phyloP scores from a whole-genome alignment of 1,284 basidiomycete genomes.

The Ganoderma sinense region DNA sequence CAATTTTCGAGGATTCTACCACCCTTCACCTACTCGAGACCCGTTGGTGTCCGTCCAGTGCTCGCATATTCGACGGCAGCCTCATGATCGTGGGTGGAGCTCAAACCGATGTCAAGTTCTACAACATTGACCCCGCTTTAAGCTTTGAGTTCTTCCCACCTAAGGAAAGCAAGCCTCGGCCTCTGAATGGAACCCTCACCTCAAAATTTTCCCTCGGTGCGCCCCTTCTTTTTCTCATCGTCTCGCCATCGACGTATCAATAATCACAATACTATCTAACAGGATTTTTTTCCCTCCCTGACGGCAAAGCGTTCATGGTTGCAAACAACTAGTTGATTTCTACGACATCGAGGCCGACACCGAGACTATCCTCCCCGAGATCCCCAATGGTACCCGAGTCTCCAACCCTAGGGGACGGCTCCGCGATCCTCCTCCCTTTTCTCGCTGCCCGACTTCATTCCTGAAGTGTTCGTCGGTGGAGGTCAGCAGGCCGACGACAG shows the following conservation, averaged over 20 bases:
- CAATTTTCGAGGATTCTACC: conserved; percentile 47
- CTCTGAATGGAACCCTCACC: conserved; percentile 42
- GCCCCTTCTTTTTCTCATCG: conserved; percentile 4
- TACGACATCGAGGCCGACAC: conserved; percentile 41
- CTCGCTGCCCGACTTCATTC: conserved; percentile 51
- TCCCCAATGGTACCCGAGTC: conserved; percentile 56
- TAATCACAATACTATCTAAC: conserved; percentile 5
- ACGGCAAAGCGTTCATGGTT: conserved; percentile 53
- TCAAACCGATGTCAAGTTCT: conserved; percentile 44
- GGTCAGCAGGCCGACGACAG: conserved; percentile 44
- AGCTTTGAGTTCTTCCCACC: conserved; percentile 61
- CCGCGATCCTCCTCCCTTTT: conserved; percentile 57
- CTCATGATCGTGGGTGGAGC: conserved; percentile 52
- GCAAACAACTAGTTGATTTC: conserved; percentile 50
- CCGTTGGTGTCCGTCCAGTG: conserved; percentile 53
- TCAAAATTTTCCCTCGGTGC: conserved; percentile 39
- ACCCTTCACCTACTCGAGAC: conserved; percentile 43
- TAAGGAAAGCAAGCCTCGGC: conserved; percentile 55
- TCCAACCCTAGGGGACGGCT: conserved; percentile 54
- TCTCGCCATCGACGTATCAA: not conserved
- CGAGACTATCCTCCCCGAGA: conserved; percentile 49
- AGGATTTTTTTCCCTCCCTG: conserved; percentile 36
- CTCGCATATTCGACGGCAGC: conserved; percentile 50
- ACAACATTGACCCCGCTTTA: conserved; percentile 52
- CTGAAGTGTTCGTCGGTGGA: conserved; percentile 59